Percentiles rank a stretch among this genome's conserved stretches.
Evolutionary conservation across 1,284 basidiomycete species (phyloP).

Genomic region (Agaricales sp.): DNA sequence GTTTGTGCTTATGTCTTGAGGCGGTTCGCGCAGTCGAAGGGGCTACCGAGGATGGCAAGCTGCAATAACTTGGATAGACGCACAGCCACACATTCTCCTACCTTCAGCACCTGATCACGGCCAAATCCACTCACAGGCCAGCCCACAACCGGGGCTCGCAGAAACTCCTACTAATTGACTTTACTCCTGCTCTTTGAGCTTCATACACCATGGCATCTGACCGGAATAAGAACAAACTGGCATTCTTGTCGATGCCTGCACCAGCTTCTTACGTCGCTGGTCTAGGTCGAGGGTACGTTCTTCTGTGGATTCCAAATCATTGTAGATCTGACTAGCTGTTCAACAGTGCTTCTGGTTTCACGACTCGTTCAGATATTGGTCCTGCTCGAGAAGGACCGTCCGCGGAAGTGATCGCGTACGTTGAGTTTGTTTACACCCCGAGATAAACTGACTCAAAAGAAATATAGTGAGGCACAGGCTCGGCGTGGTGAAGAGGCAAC

Average conservation of each 20-base stretch:
- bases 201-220: neutral
- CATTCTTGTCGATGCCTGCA: conserved; percentile 79
- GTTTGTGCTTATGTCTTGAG: no score
- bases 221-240: conserved; percentile 48
- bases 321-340: conserved; percentile 1
- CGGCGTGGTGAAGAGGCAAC: conserved; percentile 81
- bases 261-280: conserved; percentile 93
- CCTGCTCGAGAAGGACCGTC: conserved; percentile 92
- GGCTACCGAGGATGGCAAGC: no score
- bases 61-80: neutral
- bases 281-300: conserved; percentile 82
- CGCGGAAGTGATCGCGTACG: conserved; percentile 78
- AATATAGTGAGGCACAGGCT: conserved; percentile 67
- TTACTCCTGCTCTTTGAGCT: neutral
- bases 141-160: no score
- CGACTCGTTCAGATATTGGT: conserved; percentile 97
- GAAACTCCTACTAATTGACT: neutral
- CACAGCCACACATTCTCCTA: neutral
- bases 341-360: conserved; percentile 89
- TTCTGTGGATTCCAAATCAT: neutral
- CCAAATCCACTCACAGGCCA: neutral
- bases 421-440: conserved; percentile 12
- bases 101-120: neutral
- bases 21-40: neutral
- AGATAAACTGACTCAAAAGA: neutral